Percentiles rank a stretch among this genome's conserved stretches.
Evolutionary conservation across 805 yeast species (phyloP).

Genomic region (Metschnikowia henanensis): DNA sequence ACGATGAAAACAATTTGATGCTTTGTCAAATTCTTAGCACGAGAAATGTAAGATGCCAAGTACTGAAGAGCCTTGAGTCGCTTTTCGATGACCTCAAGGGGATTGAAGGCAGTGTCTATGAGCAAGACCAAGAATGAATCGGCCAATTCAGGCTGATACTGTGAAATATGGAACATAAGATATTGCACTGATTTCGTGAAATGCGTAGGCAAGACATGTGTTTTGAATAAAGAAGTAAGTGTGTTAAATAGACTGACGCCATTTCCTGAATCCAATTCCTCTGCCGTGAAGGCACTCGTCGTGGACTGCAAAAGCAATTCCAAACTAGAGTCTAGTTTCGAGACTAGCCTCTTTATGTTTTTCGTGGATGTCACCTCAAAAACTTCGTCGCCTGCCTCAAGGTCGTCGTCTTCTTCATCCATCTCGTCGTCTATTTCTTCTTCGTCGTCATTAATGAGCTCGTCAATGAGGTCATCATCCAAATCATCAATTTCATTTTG

Average conservation of each 20-base stretch:
- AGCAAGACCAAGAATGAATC: constrained; percentile 82
- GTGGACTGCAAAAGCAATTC: constrained; percentile 55
- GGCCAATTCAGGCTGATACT: constrained; percentile 75
- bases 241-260: constrained; percentile 72
- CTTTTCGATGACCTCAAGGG: constrained; percentile 65
- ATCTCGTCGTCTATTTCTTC: constrained; percentile 44
- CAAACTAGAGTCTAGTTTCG: constrained; percentile 73
- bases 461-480: constrained; percentile 67
- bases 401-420: constrained; percentile 20
- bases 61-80: constrained; percentile 91
- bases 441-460: constrained; percentile 43
- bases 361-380: constrained; percentile 37
- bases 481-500: constrained; percentile 85
- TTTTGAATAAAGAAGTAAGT: constrained; percentile 71
- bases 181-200: constrained; percentile 88
- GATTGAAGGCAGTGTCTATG: constrained; percentile 78
- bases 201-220: constrained; percentile 88
- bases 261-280: constrained; percentile 55
- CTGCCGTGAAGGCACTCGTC: constrained; percentile 46
- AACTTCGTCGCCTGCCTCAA: constrained; percentile 33
- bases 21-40: constrained; percentile 72
- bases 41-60: constrained; percentile 83
- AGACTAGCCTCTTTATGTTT: constrained; percentile 53
- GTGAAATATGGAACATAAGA: constrained; percentile 76
- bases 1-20: constrained; percentile 79